Conservation (phyloP, 2,329 filamentous ascomycete species). For the Penicillium olsonii region DNA sequence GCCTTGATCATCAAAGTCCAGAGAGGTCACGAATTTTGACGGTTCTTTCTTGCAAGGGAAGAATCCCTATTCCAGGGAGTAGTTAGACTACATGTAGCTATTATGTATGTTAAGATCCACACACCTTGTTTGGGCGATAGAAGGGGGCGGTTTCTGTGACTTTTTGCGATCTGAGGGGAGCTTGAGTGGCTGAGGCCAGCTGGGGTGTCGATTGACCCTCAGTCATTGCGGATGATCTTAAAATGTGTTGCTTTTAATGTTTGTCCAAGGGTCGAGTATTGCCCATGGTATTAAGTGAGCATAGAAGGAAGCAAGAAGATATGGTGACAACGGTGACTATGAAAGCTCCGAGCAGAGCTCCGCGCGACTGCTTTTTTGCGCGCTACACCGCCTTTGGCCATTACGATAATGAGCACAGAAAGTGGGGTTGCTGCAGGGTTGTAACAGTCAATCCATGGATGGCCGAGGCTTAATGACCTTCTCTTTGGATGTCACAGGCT, state of each 20-base stretch:
- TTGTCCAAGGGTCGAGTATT: no score
- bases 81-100: constrained; percentile 10
- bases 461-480: no score
- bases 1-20: constrained; percentile 95
- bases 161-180: constrained; percentile 56
- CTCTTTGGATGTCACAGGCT: no score
- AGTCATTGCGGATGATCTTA: constrained; percentile 23
- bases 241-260: neutral
- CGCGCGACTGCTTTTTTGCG: constrained; percentile 21
- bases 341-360: constrained; percentile 14
- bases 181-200: constrained; percentile 25
- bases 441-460: no score
- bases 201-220: constrained; percentile 29
- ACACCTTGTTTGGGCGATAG: constrained; percentile 78
- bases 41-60: constrained; percentile 40
- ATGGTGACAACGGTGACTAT: neutral
- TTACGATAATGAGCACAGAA: neutral
- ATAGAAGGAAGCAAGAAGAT: neutral
- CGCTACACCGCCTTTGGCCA: constrained; percentile 18
- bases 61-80: constrained; percentile 29
- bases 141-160: constrained; percentile 75
- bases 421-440: neutral
- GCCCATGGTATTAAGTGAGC: neutral
- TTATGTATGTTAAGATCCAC: constrained; percentile 12
- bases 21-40: constrained; percentile 71